These are phyloP conservation scores for Marchantia polymorpha DNA, from an alignment of 225 moss, liverwort and hornwort species.

Conservation along the genomic window DNA sequence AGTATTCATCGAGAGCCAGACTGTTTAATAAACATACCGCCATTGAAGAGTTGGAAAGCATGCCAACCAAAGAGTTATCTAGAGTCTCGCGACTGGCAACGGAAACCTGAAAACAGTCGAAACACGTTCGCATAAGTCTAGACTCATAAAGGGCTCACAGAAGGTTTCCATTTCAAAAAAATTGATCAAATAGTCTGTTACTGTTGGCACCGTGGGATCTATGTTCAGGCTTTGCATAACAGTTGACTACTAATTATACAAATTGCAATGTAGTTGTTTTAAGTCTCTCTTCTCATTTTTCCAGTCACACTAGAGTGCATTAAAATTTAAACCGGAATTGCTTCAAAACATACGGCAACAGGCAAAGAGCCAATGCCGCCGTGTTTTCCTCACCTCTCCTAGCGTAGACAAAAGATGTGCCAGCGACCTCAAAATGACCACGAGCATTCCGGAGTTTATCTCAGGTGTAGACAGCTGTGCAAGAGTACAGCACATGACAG, in stretches of 20 bases:
- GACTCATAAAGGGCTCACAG: neutral
- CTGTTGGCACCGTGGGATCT: neutral
- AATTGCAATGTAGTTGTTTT: too few relatives aligned
- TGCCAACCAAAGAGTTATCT: conserved; percentile 39
- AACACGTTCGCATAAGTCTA: neutral
- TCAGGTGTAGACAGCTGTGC: conserved; percentile 63
- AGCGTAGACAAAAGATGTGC: conserved; percentile 88
- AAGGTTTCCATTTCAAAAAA: neutral
- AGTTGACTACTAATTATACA: too few relatives aligned
- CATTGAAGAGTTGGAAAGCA: conserved; percentile 35
- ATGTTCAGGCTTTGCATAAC: too few relatives aligned
- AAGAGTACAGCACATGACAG: conserved; percentile 1
- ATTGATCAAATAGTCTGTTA: neutral
- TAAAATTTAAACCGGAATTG: too few relatives aligned
- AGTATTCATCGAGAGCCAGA: neutral
- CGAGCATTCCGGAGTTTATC: conserved; percentile 70
- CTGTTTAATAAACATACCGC: conserved; percentile 11
- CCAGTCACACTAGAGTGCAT: too few relatives aligned
- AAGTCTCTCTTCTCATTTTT: too few relatives aligned
- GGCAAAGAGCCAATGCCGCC: too few relatives aligned
- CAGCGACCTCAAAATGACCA: conserved; percentile 74
- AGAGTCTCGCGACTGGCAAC: conserved; percentile 33
- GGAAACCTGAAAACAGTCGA: conserved; percentile 23
- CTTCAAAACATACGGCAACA: neutral
- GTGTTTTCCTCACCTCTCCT: conserved; percentile 58